phyloP scores from a whole-genome alignment of 345 rosid genomes.

The Melaleuca quinquenervia region DNA sequence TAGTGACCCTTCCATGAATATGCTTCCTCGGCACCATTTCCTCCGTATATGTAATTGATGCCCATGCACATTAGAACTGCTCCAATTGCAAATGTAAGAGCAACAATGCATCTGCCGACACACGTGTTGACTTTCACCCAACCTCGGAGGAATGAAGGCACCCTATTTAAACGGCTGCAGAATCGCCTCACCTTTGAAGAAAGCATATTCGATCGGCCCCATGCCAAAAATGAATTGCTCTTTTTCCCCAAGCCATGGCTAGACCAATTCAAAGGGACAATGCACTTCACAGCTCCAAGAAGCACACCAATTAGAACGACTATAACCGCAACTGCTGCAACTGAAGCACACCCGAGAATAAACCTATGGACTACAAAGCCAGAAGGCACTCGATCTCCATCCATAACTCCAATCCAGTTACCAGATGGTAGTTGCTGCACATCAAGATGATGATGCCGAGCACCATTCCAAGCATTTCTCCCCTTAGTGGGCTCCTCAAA shows the following conservation, averaged over 20 bases:
- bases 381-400: slow-evolving; percentile 84
- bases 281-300: slow-evolving; percentile 71
- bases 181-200: slow-evolving; percentile 57
- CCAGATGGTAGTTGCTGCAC: slow-evolving; percentile 71
- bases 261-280: slow-evolving; percentile 81
- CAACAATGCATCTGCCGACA: slow-evolving; percentile 41
- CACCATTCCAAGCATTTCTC: slow-evolving; percentile 78
- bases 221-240: slow-evolving; percentile 32
- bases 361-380: slow-evolving; percentile 52
- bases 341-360: slow-evolving; percentile 56
- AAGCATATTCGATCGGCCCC: slow-evolving; percentile 41
- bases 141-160: slow-evolving; percentile 46
- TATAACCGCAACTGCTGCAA: slow-evolving; percentile 40
- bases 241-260: slow-evolving; percentile 46
- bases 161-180: slow-evolving; percentile 64
- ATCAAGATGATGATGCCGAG: slow-evolving; percentile 78
- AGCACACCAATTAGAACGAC: slow-evolving; percentile 48
- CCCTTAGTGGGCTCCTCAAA: slow-evolving; percentile 45
- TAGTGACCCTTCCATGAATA: slow-evolving; percentile 52
- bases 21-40: slow-evolving; percentile 70
- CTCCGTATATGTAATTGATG: slow-evolving; percentile 56
- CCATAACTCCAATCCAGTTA: slow-evolving; percentile 70
- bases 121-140: slow-evolving; percentile 40
- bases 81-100: slow-evolving; percentile 34
- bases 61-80: slow-evolving; percentile 43